Evolutionary conservation across 2,329 filamentous ascomycete genomes (phyloP).

Genomic region (Mariannaea sp.): DNA sequence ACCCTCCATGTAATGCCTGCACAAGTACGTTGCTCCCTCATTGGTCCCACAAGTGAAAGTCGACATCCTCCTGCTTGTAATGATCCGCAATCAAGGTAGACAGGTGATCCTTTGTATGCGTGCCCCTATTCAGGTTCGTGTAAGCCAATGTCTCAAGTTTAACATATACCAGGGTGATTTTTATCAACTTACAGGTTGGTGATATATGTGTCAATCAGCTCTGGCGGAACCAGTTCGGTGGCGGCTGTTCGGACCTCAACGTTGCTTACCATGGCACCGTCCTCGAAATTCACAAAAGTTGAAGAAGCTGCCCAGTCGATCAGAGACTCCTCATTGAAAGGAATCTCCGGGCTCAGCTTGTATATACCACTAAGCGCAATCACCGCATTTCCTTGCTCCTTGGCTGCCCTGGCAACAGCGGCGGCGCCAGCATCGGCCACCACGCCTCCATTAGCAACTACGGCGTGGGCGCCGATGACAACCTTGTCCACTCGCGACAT

Average conservation of each 20-base stretch:
- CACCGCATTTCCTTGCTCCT: constrained; percentile 80
- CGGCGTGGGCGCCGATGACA: constrained; percentile 83
- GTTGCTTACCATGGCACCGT: constrained; percentile 78
- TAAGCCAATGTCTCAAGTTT: no score
- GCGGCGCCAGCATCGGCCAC: constrained; percentile 83
- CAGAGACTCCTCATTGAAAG: constrained; percentile 78
- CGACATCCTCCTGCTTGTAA: constrained; percentile 74
- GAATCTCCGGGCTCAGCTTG: constrained; percentile 89
- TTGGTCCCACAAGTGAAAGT: constrained; percentile 56
- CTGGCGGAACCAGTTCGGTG: constrained; percentile 80
- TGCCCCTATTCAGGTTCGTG: constrained; percentile 54
- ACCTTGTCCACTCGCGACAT: constrained; percentile 97
- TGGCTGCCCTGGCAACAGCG: constrained; percentile 82
- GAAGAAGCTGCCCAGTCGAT: constrained; percentile 87
- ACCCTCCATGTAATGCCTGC: constrained; percentile 12
- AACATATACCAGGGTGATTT: no score
- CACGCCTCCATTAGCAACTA: constrained; percentile 86
- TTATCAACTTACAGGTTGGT: constrained; percentile 67
- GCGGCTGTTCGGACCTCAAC: constrained; percentile 79
- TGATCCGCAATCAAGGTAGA: constrained; percentile 76
- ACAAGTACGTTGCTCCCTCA: constrained; percentile 19
- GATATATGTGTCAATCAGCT: constrained; percentile 79
- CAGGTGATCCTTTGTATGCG: constrained; percentile 72
- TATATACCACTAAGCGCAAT: constrained; percentile 91
- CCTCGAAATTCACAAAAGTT: constrained; percentile 75